Evolutionary conservation across 805 yeast species (phyloP), one percentile per base, ranked within the genome.

Genomic region (Metschnikowia gelsemii): DNA sequence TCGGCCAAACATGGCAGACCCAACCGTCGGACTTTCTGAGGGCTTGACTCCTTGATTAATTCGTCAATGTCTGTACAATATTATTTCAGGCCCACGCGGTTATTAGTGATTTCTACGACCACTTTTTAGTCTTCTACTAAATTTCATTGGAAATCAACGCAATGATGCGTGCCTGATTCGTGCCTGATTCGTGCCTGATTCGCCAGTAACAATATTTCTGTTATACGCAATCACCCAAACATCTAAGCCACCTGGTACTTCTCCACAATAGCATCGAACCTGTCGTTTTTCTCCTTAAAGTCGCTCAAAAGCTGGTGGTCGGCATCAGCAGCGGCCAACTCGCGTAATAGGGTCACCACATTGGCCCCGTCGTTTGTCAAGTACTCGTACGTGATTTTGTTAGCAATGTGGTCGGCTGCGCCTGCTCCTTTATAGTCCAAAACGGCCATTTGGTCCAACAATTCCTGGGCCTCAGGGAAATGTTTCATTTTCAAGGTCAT

Each of bases 401-500:
- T 80, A 34, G 88, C 85, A 29, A 83, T 51, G 28, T 79, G 67
- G 57, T 79, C 79, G 12, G 64, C 70, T 22, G 59, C 52, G 4
- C 37, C 42, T 11, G 31, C 30, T 11, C 54, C 50, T 32, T 50
- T 49, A 13, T 65, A 66, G 23, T 68, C 62, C 63, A 78, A 63
- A 37, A 73, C 66, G 22, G 64, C 65, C 9, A 84, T 65, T 50
- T 66, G 72, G 28, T 51, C 46, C 45, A 63, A 50, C 26, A 81
- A 69, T 47, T 86, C 87, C 45, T 76, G 75, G 8, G 96, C 90
- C 64, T 91, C 97, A 2, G 90, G 91, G 42, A 79, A 69, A 56
- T 90, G 85, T 37, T 81, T 79, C 59, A 88, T 76, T 66, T 87
- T 88, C 54, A 90, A 65, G 47, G 90, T 88, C 45, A 89, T 72